Conservation (phyloP, 2,329 filamentous ascomycete species). For the Phoma herbarum region DNA sequence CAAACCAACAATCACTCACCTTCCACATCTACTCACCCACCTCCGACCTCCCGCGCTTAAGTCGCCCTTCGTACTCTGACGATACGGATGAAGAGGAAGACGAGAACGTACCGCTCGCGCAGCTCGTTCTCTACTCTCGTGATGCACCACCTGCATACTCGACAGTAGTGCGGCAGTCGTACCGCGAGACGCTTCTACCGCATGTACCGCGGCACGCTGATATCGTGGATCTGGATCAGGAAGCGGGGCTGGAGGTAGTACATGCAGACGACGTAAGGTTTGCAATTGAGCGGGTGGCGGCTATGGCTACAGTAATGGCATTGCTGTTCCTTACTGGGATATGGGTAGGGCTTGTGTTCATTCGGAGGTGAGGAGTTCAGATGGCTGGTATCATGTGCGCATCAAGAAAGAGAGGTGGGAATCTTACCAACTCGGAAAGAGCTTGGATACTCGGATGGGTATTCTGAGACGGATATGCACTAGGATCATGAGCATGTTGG, state of each 20-base stretch:
- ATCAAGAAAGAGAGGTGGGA: neutral
- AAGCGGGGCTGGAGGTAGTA: conserved; percentile 22
- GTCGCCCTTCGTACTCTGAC: conserved; percentile 1
- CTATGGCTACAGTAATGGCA: conserved; percentile 28
- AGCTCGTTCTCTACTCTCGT: conserved; percentile 30
- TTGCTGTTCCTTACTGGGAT: conserved; percentile 27
- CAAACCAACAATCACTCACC: neutral
- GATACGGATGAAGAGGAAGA: conserved; percentile 13
- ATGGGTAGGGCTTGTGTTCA: conserved; percentile 17
- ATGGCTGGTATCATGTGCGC: neutral
- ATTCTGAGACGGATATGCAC: neutral
- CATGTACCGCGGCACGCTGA: conserved; percentile 25
- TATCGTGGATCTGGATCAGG: conserved; percentile 24
- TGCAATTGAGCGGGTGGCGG: conserved; percentile 30
- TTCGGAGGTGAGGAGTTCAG: neutral
- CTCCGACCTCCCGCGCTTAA: neutral
- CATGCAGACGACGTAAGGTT: conserved; percentile 33
- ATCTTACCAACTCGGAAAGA: neutral
- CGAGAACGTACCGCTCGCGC: conserved; percentile 37
- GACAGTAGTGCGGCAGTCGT: conserved; percentile 31
- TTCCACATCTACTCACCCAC: neutral
- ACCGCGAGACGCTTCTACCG: conserved; percentile 33
- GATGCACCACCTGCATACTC: conserved; percentile 38
- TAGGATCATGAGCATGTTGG: neutral
- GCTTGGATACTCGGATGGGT: neutral